A percentile compares a stretch with the other conserved stretches of the same genome.
Conservation (phyloP, 1,139 yeast genomes). For the Dujonia santamariae region DNA sequence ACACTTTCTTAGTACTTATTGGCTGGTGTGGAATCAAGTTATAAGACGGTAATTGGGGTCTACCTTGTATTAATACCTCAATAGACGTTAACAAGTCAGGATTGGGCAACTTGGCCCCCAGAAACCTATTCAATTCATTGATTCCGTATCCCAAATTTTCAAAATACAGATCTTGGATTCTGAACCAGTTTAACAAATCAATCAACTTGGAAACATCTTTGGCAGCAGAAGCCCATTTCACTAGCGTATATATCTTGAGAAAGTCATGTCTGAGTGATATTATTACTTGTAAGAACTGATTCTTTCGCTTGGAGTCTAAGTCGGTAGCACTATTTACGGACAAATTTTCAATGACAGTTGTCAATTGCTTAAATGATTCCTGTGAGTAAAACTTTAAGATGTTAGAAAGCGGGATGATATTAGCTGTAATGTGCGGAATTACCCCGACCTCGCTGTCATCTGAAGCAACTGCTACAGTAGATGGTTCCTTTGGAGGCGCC, state of each 20-base stretch:
- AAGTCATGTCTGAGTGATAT: conserved; percentile 77
- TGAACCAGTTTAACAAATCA: conserved; percentile 82
- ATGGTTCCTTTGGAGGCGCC: conserved; percentile 21
- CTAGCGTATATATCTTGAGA: conserved; percentile 75
- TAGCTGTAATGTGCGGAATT: conserved; percentile 77
- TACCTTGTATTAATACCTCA: conserved; percentile 75
- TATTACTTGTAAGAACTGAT: conserved; percentile 62
- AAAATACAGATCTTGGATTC: conserved; percentile 69
- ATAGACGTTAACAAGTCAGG: conserved; percentile 85
- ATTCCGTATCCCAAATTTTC: conserved; percentile 55
- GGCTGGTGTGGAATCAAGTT: conserved; percentile 51
- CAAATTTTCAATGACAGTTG: conserved; percentile 59
- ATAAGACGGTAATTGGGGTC: conserved; percentile 73
- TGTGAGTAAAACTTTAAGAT: conserved; percentile 59
- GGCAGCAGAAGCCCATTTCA: conserved; percentile 81
- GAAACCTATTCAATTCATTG: conserved; percentile 57
- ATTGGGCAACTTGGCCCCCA: conserved; percentile 86
- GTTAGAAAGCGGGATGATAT: conserved; percentile 61
- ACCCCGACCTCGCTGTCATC: too few relatives aligned
- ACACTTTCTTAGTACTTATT: conserved; percentile 54
- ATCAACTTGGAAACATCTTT: conserved; percentile 71
- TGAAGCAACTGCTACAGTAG: conserved; percentile 1
- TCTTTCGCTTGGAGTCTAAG: conserved; percentile 62
- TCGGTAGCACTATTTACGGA: conserved; percentile 29
- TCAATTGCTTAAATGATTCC: conserved; percentile 63